phyloP scores from a whole-genome alignment of 805 yeast genomes.

The Brettanomyces naardenensis region DNA sequence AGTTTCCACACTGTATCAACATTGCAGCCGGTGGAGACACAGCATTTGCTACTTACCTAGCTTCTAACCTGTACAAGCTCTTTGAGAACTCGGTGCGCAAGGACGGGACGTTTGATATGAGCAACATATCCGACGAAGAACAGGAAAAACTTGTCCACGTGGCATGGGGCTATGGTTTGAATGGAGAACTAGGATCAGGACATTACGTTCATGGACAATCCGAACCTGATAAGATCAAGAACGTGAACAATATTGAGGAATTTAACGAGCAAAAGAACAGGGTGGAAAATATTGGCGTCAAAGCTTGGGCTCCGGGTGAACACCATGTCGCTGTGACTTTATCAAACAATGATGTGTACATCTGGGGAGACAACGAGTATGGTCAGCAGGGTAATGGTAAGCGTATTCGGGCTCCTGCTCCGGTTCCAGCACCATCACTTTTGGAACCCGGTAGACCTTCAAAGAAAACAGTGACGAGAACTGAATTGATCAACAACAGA shows the following conservation, averaged over 20 bases:
- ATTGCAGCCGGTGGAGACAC: constrained; percentile 70
- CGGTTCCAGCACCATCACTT: constrained; percentile 45
- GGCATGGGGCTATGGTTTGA: constrained; percentile 76
- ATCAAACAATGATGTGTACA: constrained; percentile 55
- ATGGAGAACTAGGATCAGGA: constrained; percentile 82
- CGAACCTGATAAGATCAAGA: constrained; percentile 52
- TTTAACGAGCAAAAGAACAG: constrained; percentile 39
- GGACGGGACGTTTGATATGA: constrained; percentile 6
- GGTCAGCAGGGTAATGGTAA: constrained; percentile 88
- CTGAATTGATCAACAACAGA: constrained; percentile 30
- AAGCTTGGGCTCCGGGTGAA: constrained; percentile 50
- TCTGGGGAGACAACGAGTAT: constrained; percentile 78
- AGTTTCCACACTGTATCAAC: constrained; percentile 38
- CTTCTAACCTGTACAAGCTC: constrained; percentile 28
- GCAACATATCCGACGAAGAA: constrained; percentile 15
- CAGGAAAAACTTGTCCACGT: constrained; percentile 31
- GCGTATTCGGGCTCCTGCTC: constrained; percentile 47
- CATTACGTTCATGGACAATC: constrained; percentile 66
- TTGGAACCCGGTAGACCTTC: constrained; percentile 40
- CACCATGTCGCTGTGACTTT: constrained; percentile 59
- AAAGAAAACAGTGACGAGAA: constrained; percentile 15
- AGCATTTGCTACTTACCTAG: constrained; percentile 39
- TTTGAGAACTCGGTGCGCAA: constrained; percentile 24
- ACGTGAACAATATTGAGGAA: constrained; percentile 40
- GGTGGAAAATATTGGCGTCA: constrained; percentile 39